Percentiles rank a stretch among this genome's conserved stretches.
phyloP scores from a whole-genome alignment of 2,329 filamentous ascomycete genomes.

The Aspergillus oerlinghausenensis region DNA sequence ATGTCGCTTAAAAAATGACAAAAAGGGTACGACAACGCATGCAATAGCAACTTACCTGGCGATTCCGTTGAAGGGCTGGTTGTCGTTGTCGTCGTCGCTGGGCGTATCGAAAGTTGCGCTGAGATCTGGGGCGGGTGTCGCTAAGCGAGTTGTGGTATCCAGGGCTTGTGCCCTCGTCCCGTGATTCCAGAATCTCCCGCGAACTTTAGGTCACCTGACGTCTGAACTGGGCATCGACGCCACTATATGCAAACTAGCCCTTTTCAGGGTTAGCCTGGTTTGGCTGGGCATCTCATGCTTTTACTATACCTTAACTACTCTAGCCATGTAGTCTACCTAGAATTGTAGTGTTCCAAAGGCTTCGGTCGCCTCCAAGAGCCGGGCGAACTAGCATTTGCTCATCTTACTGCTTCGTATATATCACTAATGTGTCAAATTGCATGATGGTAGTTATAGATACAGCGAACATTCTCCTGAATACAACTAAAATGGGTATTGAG shows the following conservation, averaged over 20 bases:
- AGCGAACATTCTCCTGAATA: background rate
- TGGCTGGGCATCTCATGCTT: too few species aligned
- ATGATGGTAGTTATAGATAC: background rate
- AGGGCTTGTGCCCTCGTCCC: slow-evolving; percentile 34
- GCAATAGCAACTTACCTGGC: slow-evolving; percentile 34
- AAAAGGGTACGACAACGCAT: slow-evolving; percentile 4
- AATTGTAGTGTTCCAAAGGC: background rate
- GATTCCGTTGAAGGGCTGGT: slow-evolving; percentile 44
- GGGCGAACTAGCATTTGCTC: background rate
- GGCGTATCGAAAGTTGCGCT: slow-evolving; percentile 38
- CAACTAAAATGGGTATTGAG: background rate
- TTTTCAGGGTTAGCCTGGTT: background rate
- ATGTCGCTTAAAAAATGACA: background rate
- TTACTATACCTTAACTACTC: too few species aligned
- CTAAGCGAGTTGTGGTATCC: slow-evolving; percentile 41
- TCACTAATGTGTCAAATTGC: background rate
- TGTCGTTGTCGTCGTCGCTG: slow-evolving; percentile 44
- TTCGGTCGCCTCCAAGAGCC: background rate
- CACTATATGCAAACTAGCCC: background rate
- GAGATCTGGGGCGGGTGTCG: slow-evolving; percentile 28
- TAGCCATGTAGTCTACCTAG: too few species aligned
- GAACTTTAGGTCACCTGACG: slow-evolving; percentile 7
- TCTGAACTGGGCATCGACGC: background rate
- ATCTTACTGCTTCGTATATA: background rate
- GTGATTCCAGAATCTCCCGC: slow-evolving; percentile 11